These are phyloP conservation scores for Huntiella abstrusa DNA, from an alignment of 2,329 filamentous ascomycete genomes.

Conservation along the genomic window DNA sequence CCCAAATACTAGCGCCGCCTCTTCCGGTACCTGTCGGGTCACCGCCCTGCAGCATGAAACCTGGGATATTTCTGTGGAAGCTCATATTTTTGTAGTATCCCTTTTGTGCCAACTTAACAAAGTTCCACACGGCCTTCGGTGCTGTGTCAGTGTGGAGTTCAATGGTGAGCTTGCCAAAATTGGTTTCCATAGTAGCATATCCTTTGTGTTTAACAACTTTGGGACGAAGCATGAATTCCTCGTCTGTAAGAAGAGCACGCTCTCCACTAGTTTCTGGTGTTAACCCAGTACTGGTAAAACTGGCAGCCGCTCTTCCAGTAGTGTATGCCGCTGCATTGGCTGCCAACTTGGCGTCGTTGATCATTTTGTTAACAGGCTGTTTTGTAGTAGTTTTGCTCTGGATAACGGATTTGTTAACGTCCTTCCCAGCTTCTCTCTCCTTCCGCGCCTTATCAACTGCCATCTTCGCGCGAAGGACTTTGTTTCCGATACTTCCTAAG, in stretches of 20 bases:
- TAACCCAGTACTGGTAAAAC: constrained; percentile 85
- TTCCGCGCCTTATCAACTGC: constrained; percentile 79
- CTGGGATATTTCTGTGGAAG: constrained; percentile 87
- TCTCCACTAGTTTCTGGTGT: constrained; percentile 82
- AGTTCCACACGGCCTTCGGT: constrained; percentile 93
- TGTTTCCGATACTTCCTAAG: constrained; percentile 57
- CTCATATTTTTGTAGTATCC: constrained; percentile 72
- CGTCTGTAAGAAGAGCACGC: constrained; percentile 69
- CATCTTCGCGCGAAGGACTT: constrained; percentile 79
- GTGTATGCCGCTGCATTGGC: constrained; percentile 84
- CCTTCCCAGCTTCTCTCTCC: constrained; percentile 43
- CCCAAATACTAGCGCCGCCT: constrained; percentile 83
- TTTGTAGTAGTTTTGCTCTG: constrained; percentile 15
- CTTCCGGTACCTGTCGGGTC: constrained; percentile 84
- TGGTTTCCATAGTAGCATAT: constrained; percentile 79
- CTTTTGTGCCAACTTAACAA: constrained; percentile 67
- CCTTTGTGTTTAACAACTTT: constrained; percentile 77
- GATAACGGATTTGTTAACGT: constrained; percentile 32
- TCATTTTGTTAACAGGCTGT: constrained; percentile 18
- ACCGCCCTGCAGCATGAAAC: constrained; percentile 96
- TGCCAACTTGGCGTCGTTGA: constrained; percentile 40
- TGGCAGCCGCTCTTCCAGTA: constrained; percentile 76
- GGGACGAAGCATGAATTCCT: constrained; percentile 92
- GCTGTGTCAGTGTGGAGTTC: constrained; percentile 83
- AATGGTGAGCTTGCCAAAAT: constrained; percentile 64